Evolutionary conservation across 495 filamentous ascomycete species (phyloP), one percentile per base, ranked within the genome.

Genomic region (Penicillium herquei): DNA sequence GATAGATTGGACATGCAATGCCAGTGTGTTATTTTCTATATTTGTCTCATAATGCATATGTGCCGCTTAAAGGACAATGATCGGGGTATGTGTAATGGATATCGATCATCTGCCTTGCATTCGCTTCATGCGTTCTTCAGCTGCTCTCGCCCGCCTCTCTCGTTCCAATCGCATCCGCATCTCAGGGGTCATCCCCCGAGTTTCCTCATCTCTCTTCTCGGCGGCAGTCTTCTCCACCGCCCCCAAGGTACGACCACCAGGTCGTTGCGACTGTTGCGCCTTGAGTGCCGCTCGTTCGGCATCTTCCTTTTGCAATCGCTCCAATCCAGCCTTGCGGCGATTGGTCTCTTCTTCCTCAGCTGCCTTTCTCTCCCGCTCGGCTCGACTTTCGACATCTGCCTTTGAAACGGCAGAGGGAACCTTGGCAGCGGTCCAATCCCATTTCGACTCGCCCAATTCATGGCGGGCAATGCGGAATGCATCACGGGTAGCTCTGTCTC

Each of bases 381-480:
- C 78, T 3, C 92, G 78, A 59, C 76, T 73, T 6, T 89, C 88
- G 0, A 82, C 86, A 45, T 96, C 89, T 5, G 76, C 69, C 57
- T 81, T 84, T 5, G 82, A 84, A 7, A 98, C 67, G 0, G 86
- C 74, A 0, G 83, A 63, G 1, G 93, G 91, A 0, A 98, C 83
- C 16, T 79, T 77, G 2, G 91, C 87, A 1, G 68, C 72, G 3
- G 85, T 80, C 95, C 95, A 98, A 67, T 91, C 80, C 89, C 89
- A 96, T 51, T 68, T 70, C 0, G 62, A 59, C 64, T 94, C 92
- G 3, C 92, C 92, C 1, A 97, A 76, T 62, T 93, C 87, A 43
- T 80, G 77, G 8, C 94, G 86, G 0, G 92, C 91, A 18, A 97
- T 80, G 3, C 95, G 88, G 76, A 98, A 98, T 5, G 91, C 90